phyloP scores from a whole-genome alignment of 2,329 filamentous ascomycete species.

The Botryotinia calthae region DNA sequence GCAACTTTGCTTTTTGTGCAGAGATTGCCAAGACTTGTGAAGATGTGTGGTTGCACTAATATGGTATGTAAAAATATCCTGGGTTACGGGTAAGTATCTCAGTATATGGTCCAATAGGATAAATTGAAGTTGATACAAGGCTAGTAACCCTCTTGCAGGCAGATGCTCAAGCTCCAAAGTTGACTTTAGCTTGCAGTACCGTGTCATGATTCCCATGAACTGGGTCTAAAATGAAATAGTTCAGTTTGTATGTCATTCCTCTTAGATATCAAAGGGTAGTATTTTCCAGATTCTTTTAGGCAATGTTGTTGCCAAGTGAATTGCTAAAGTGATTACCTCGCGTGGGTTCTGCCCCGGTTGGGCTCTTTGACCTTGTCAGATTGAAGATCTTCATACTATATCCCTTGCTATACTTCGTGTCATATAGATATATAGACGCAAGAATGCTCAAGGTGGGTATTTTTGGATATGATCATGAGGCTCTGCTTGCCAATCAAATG shows the following conservation, averaged over 20 bases:
- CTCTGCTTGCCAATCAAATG: slow-evolving; percentile 8
- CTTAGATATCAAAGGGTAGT: slow-evolving; percentile 1
- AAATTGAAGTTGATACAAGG: not conserved
- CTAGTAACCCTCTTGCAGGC: slow-evolving; percentile 2
- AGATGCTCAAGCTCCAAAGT: slow-evolving; percentile 6
- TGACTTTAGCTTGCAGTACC: slow-evolving; percentile 6
- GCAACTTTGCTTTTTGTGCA: slow-evolving; percentile 10
- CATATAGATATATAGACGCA: slow-evolving; percentile 6
- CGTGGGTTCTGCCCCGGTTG: slow-evolving; percentile 4
- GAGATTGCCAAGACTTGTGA: not conserved
- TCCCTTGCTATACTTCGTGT: slow-evolving; percentile 2
- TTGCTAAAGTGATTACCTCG: slow-evolving; percentile 10
- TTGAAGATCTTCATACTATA: slow-evolving; percentile 10
- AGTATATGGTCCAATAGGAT: slow-evolving; percentile 4
- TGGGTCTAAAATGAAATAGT: not conserved
- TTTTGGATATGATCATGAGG: slow-evolving; percentile 16
- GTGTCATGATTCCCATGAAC: not conserved
- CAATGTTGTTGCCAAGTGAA: slow-evolving; percentile 9
- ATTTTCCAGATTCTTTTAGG: not conserved
- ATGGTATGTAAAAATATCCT: not conserved
- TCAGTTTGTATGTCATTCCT: not conserved
- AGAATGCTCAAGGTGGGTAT: not conserved
- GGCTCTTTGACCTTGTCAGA: slow-evolving; percentile 13
- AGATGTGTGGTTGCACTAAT: not conserved
- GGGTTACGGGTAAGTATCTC: not conserved